These are phyloP conservation scores for Physocladia obscura DNA, from an alignment of 192 early-diverging fungal genomes.

Conservation along the genomic window DNA sequence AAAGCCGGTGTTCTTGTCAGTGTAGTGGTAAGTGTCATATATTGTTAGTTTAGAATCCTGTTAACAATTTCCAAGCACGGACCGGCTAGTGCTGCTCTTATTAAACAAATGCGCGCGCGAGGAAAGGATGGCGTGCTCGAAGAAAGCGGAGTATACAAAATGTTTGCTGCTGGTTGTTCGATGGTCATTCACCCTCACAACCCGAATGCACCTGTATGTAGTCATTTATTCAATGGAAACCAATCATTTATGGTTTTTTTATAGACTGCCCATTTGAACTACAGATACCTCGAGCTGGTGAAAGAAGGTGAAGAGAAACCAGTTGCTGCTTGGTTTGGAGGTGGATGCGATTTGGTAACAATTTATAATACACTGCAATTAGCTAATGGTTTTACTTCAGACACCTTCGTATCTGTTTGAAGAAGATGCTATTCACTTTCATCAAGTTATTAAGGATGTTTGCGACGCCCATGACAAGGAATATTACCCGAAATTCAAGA, in stretches of 20 bases:
- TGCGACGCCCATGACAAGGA: conserved; percentile 83
- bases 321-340: conserved; percentile 92
- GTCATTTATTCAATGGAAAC: neutral
- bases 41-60: neutral
- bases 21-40: conserved; percentile 52
- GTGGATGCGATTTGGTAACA: conserved; percentile 84
- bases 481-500: conserved; percentile 90
- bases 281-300: conserved; percentile 92
- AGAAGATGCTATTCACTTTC: conserved; percentile 93
- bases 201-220: conserved; percentile 74
- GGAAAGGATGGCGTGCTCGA: conserved; percentile 57
- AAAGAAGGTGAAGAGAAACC: conserved; percentile 61
- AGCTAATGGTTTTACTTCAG: neutral
- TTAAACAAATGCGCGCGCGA: conserved; percentile 93
- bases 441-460: conserved; percentile 83
- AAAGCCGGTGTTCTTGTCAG: conserved; percentile 97
- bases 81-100: conserved; percentile 65
- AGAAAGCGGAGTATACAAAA: conserved; percentile 38
- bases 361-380: too few relatives aligned
- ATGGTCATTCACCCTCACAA: conserved; percentile 95
- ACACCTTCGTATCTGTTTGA: conserved; percentile 88
- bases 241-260: neutral
- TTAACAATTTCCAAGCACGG: conserved; percentile 20
- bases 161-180: conserved; percentile 87
- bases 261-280: conserved; percentile 90